Percentiles rank a stretch among this genome's conserved stretches.
Evolutionary conservation across 2,329 filamentous ascomycete genomes (phyloP).

Genomic region (Colletotrichum sp.): DNA sequence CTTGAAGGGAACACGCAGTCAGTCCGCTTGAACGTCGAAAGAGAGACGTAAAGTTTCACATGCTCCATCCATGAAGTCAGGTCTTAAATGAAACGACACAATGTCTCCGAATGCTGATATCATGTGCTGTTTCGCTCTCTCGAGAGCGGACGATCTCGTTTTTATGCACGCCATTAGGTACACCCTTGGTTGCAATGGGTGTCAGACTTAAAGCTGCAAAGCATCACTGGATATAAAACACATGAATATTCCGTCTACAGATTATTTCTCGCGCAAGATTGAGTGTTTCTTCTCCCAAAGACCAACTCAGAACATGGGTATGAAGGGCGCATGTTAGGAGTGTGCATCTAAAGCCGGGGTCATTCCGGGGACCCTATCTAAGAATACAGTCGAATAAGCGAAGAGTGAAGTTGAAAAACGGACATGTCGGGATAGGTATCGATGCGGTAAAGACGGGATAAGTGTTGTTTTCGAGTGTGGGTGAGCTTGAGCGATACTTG

Average conservation of each 20-base stretch:
- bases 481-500: neutral
- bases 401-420: neutral
- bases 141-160: too few relatives aligned
- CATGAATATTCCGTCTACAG: neutral
- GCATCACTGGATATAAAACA: rapidly evolving
- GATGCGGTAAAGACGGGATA: rapidly evolving
- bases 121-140: too few relatives aligned
- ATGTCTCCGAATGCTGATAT: too few relatives aligned
- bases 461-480: neutral
- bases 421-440: rapidly evolving
- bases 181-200: neutral
- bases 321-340: neutral
- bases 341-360: neutral
- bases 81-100: too few relatives aligned
- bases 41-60: too few relatives aligned
- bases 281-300: too few relatives aligned
- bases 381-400: neutral
- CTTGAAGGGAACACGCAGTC: too few relatives aligned
- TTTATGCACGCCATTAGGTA: neutral
- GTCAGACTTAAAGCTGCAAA: neutral
- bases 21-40: too few relatives aligned
- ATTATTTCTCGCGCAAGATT: too few relatives aligned
- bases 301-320: too few relatives aligned
- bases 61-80: neutral
- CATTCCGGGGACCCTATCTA: neutral